phyloP scores from a whole-genome alignment of 352 stramenopile species.

The Thraustochytrium sp. region DNA sequence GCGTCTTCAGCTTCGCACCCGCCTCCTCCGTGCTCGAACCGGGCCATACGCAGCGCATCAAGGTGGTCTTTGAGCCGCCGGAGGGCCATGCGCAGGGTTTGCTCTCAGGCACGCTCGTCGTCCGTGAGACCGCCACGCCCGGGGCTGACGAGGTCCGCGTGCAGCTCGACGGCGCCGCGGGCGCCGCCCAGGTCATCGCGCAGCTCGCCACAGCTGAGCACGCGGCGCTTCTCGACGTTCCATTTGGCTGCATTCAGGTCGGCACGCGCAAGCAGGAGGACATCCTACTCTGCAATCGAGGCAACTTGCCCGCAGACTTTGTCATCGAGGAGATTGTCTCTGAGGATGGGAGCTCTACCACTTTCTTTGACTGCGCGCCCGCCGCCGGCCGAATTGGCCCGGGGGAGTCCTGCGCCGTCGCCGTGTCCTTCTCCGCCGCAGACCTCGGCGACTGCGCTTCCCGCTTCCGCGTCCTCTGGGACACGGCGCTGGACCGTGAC shows the following conservation, averaged over 20 bases:
- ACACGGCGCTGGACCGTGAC: not conserved
- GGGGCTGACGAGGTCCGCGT: not conserved
- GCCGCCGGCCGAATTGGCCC: not conserved
- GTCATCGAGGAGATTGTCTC: not conserved
- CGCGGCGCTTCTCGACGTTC: not conserved
- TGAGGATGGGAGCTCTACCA: not conserved
- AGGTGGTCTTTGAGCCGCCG: not conserved
- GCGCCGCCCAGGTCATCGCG: not conserved
- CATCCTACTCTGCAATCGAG: not conserved
- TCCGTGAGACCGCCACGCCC: too few relatives aligned
- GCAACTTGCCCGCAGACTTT: slow-evolving; percentile 31
- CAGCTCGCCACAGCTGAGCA: not conserved
- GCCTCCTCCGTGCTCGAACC: not conserved
- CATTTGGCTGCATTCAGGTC: slow-evolving; percentile 20
- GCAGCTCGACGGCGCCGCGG: not conserved
- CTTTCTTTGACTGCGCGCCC: not conserved
- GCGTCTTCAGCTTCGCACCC: not conserved
- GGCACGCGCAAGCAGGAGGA: not conserved
- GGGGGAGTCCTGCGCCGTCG: not conserved
- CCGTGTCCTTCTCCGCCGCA: not conserved
- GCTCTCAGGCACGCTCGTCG: not conserved
- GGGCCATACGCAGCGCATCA: not conserved
- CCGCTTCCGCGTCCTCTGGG: not conserved
- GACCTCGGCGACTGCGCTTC: not conserved
- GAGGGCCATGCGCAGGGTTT: not conserved